Base-by-base conservation (phyloP, 352 stramenopile species). In the Phytophthora rubi region DNA sequence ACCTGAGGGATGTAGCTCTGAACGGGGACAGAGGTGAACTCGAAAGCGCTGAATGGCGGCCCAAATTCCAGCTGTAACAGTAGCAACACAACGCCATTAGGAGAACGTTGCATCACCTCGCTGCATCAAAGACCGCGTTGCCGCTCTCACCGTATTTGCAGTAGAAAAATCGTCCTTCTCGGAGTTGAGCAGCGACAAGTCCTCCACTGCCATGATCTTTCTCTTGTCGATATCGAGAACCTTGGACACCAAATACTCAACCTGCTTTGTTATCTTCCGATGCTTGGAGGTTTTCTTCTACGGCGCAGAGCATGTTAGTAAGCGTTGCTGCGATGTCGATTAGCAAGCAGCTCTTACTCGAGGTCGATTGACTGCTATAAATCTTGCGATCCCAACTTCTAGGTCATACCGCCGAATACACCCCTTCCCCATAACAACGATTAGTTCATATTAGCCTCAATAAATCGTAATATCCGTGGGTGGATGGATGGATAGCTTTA, bases 151-250 rank as follows among this genome's bases (percentile, higher is more conserved):
- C 68, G 68, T 53, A 55, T 72, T 89, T 32, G 80, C 69, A 10
- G 76, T 70, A 0, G 73, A 85, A 5, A 72, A 76, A 21, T 82
- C 73, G 28, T 92, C 75, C 33, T 91, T 89, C 12, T 89, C 81
- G n/a, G 86, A 89, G 47, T 92, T 91, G 15, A 94, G 67, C 10
- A 94, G 59, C 12, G 86, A 91, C 4, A 92, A 60, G 42, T 92
- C 85, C 51, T 93, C 86, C 33, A 93, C 74, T 0, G 82, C 80
- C 21, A 85, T 81, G n/a, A 69, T 68, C 47, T 76, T 82, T 49
- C 88, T 87, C 71, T 93, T 89, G 45, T 92, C 83, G 21, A 92
- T 82, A n/a, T 77, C 80, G 1, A 94, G 63, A 2, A 86, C 89
- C 12, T 84, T 74, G 0, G 83, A 86, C 45, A 94, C 81, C 56